phyloP scores from a whole-genome alignment of 176 grass and related monocot species.

The Oryza brachyantha region DNA sequence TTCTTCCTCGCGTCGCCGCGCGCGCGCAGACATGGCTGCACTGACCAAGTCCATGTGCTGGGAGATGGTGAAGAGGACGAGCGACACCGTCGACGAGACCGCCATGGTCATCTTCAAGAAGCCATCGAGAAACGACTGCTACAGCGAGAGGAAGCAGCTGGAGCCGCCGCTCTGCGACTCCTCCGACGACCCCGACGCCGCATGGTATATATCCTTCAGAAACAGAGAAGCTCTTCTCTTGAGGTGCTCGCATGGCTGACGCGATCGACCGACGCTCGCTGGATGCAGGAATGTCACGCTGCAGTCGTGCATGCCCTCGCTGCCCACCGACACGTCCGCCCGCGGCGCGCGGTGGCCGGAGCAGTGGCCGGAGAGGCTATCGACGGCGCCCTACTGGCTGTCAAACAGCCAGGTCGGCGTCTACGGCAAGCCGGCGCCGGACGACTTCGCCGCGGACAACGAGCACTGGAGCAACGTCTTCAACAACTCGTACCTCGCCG shows the following conservation, averaged over 20 bases:
- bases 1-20: background rate
- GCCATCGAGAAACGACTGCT: constrained; percentile 74
- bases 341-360: constrained; percentile 68
- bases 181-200: constrained; percentile 70
- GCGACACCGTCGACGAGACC: constrained; percentile 65
- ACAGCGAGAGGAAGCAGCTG: constrained; percentile 37
- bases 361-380: constrained; percentile 64
- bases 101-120: constrained; percentile 76
- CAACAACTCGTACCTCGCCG: constrained; percentile 53
- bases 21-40: constrained; percentile 45
- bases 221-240: too few relatives aligned
- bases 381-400: constrained; percentile 63
- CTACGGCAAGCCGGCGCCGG: constrained; percentile 67
- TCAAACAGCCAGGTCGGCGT: constrained; percentile 50
- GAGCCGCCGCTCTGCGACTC: constrained; percentile 58
- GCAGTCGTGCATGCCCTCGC: constrained; percentile 68
- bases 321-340: constrained; percentile 35
- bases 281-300: constrained; percentile 51
- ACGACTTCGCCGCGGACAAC: constrained; percentile 66
- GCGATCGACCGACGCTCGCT: too few relatives aligned
- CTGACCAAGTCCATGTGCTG: constrained; percentile 93
- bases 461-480: constrained; percentile 67
- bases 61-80: constrained; percentile 77
- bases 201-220: constrained; percentile 24
- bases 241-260: too few relatives aligned